phyloP scores from a whole-genome alignment of 768 basidiomycete species.

The Arthromyces matolae region DNA sequence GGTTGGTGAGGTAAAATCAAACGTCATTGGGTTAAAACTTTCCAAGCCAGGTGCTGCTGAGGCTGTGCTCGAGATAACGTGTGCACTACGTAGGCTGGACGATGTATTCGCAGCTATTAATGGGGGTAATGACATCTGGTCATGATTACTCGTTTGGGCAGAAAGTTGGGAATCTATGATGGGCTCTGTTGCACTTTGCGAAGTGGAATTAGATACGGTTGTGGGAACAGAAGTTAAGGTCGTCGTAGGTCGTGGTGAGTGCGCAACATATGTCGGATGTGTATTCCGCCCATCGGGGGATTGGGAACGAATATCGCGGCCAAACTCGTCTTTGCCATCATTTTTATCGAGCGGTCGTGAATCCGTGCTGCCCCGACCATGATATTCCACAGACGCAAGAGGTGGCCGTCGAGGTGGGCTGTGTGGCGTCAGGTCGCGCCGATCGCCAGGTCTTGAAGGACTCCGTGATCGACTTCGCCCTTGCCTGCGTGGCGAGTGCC shows the following conservation, averaged over 20 bases:
- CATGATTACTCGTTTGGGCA: conserved; percentile 44
- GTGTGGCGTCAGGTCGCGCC: conserved; percentile 49
- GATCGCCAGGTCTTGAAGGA: conserved; percentile 54
- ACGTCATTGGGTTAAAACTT: conserved; percentile 63
- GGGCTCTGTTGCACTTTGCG: conserved; percentile 23
- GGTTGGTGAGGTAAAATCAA: conserved; percentile 68
- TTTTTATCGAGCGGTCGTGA: conserved; percentile 18
- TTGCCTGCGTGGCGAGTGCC: conserved; percentile 39
- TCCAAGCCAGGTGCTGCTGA: conserved; percentile 50
- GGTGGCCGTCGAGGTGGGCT: conserved; percentile 57
- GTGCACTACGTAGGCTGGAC: conserved; percentile 43
- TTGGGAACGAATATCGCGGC: conserved; percentile 67
- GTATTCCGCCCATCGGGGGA: conserved; percentile 37
- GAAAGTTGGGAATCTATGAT: conserved; percentile 41
- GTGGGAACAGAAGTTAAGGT: conserved; percentile 15
- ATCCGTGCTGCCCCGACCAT: conserved; percentile 23
- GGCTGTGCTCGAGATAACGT: conserved; percentile 32
- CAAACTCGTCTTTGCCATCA: conserved; percentile 81
- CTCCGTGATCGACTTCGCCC: conserved; percentile 72
- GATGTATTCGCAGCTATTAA: conserved; percentile 60
- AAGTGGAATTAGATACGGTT: conserved; percentile 13
- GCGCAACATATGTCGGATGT: conserved; percentile 21
- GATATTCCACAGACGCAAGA: conserved; percentile 23
- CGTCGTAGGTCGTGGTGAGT: conserved; percentile 23
- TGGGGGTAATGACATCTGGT: conserved; percentile 38